Evolutionary conservation across 345 rosid species (phyloP).

Genomic region (Jatropha curcas): DNA sequence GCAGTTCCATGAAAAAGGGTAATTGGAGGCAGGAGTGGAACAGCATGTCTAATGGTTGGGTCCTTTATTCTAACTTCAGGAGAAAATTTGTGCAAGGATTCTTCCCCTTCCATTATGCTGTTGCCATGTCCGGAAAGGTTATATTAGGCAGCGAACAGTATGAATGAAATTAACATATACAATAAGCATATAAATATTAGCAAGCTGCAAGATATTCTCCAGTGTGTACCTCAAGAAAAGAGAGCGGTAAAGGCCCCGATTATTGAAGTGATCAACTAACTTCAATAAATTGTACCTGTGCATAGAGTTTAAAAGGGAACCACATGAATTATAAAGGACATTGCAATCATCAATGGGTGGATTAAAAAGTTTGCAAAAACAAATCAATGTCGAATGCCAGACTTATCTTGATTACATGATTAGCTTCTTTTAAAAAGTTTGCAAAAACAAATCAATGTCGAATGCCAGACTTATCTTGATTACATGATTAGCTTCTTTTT

Average conservation of each 20-base stretch:
- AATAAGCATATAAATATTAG: not conserved
- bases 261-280: conserved; percentile 35
- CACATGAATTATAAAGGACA: not conserved
- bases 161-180: not conserved
- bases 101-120: conserved; percentile 40
- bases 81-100: conserved; percentile 26
- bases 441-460: too few relatives aligned
- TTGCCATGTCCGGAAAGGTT: conserved; percentile 1
- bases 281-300: conserved; percentile 33
- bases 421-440: not conserved
- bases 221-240: conserved; percentile 27
- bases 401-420: too few relatives aligned
- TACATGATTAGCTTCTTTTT: not conserved
- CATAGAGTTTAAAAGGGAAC: conserved; percentile 12
- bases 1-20: conserved; percentile 33
- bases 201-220: not conserved
- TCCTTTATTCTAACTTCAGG: conserved; percentile 32
- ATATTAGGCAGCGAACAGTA: not conserved
- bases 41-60: conserved; percentile 25
- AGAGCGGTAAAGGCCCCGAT: conserved; percentile 32
- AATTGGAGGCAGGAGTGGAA: conserved; percentile 30
- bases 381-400: not conserved
- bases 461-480: not conserved
- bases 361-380: conserved; percentile 5
- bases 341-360: conserved; percentile 4